phyloP scores from a whole-genome alignment of 768 basidiomycete genomes.

The Mycena chlorophos region DNA sequence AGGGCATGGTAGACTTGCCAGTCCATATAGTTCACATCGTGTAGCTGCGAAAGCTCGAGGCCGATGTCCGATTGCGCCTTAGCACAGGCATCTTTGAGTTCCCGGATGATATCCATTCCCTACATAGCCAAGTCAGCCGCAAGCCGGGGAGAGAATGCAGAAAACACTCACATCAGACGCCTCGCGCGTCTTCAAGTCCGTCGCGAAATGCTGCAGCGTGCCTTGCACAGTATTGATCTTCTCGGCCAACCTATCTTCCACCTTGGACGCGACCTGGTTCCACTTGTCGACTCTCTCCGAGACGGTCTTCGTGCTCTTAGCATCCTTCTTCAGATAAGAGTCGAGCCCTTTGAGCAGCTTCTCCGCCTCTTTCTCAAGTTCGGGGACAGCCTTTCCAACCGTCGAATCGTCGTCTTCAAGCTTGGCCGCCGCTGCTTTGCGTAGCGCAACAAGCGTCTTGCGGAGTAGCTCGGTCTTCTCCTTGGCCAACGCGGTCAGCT shows the following conservation, averaged over 20 bases:
- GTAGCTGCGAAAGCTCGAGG: constrained; percentile 56
- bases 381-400: constrained; percentile 14
- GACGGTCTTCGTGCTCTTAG: constrained; percentile 33
- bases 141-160: too few species aligned
- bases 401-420: constrained; percentile 37
- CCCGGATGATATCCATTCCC: constrained; percentile 17
- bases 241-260: constrained; percentile 44
- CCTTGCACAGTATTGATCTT: constrained; percentile 35
- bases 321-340: constrained; percentile 57
- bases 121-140: too few species aligned
- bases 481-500: constrained; percentile 39
- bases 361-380: constrained; percentile 40
- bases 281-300: constrained; percentile 41
- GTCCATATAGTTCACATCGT: constrained; percentile 54
- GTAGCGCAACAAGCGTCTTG: constrained; percentile 44
- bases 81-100: constrained; percentile 10
- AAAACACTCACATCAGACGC: constrained; percentile 34
- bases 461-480: constrained; percentile 49
- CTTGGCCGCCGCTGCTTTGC: constrained; percentile 48
- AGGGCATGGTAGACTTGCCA: constrained; percentile 56
- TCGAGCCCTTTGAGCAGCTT: constrained; percentile 67
- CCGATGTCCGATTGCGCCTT: constrained; percentile 51
- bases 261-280: constrained; percentile 40
- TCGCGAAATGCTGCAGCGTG: constrained; percentile 45
- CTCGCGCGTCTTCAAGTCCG: constrained; percentile 38